Evolutionary conservation across 768 basidiomycete species (phyloP), one percentile per base, ranked within the genome.

Genomic region (Podaxis carcinomalis): DNA sequence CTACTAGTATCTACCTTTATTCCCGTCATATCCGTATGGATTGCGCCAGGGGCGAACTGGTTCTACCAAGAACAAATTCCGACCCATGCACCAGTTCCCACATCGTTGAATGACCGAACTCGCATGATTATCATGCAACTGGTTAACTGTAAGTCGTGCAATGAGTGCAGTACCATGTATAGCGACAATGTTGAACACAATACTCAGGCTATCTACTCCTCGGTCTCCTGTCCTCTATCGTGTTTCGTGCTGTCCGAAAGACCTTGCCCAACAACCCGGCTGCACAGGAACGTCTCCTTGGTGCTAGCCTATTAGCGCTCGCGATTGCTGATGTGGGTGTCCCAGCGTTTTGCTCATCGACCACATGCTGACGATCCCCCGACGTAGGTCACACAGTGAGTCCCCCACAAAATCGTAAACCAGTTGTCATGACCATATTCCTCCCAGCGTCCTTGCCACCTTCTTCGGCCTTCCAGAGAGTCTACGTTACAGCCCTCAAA

Each of bases 221-320:
- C 28, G 69, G 68, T 10, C 73, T 91, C 60, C 78, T 89, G 42
- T 87, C 87, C 4, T 81, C 84, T 2, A 67, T 91, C 37, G 87
- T 87, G 9, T 89, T 91, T 68, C 83, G 89, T 28, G 86, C 87
- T 1, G 78, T 87, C 35, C 74, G 88, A 57, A 85, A 89, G 65
- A 76, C 85, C 0, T 70, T 91, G 13, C 79, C 80, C 0, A 68
- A 81, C 52, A 81, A 89, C 67, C 83, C 81, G 1, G 77, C 74
- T 27, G 83, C 82, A 0, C 89, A 90, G 69, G 90, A 92, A 67
- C 83, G 84, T 56, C 84, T 92, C 57, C 65, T 92, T 5, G 89
- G 89, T 11, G 82, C 88, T 2, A 78, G 80, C 61, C 76, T 92
- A 62, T 76, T 80, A 42, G 87, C 87, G 3, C 78, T 92, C 39